These are phyloP conservation scores for Clarireedia paspali DNA, from an alignment of 2,329 filamentous ascomycete species.

Conservation along the genomic window DNA sequence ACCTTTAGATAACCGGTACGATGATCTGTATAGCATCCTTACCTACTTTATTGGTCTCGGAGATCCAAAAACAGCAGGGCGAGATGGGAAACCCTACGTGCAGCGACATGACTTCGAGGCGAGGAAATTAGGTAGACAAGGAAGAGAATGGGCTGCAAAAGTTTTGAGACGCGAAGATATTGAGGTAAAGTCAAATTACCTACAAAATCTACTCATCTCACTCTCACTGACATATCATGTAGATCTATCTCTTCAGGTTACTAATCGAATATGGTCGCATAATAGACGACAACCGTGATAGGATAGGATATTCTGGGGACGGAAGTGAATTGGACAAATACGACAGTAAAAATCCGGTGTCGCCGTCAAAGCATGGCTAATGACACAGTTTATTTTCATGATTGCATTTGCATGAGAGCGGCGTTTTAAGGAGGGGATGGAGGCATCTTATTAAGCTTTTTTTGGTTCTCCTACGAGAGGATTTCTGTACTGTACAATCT, in stretches of 20 bases:
- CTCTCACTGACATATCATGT: conserved; percentile 5
- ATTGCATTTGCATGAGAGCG: too few species aligned
- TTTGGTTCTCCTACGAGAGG: too few species aligned
- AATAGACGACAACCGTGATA: conserved; percentile 32
- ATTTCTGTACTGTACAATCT: too few species aligned
- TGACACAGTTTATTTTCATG: too few species aligned
- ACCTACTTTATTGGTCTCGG: conserved; percentile 64
- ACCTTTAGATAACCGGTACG: conserved; percentile 67
- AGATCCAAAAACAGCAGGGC: conserved; percentile 40
- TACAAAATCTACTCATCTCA: not conserved
- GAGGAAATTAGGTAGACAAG: conserved; percentile 55
- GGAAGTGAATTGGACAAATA: conserved; percentile 28
- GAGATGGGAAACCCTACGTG: conserved; percentile 35
- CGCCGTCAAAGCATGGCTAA: too few species aligned
- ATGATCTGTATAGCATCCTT: conserved; percentile 65
- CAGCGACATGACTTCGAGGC: conserved; percentile 46
- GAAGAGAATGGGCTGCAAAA: conserved; percentile 63
- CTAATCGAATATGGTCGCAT: conserved; percentile 53
- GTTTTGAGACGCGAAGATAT: conserved; percentile 65
- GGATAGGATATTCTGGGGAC: conserved; percentile 28
- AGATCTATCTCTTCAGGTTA: conserved; percentile 57
- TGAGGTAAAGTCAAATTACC: conserved; percentile 48
- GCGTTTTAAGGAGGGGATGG: too few species aligned
- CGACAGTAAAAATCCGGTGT: conserved; percentile 19
- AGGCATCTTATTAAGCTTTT: too few species aligned